A percentile compares a stretch with the other conserved stretches of the same genome.
Conservation (phyloP, 768 basidiomycete species). For the Trametes sanguinea region DNA sequence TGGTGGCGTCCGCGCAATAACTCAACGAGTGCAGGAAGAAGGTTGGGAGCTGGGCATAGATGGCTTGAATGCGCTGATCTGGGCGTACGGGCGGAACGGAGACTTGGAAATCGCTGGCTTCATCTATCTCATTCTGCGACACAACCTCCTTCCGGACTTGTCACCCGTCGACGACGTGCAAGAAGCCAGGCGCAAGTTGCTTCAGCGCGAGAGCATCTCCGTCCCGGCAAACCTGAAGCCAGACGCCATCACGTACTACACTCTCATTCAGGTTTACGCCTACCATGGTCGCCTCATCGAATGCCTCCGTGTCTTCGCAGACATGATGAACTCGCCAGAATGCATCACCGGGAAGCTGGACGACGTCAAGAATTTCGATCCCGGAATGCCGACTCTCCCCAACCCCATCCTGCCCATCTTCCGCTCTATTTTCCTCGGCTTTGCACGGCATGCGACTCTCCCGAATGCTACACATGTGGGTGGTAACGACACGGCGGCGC, state of each 20-base stretch:
- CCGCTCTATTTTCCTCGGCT: constrained; percentile 76
- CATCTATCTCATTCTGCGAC: constrained; percentile 66
- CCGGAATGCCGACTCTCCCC: constrained; percentile 41
- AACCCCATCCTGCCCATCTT: constrained; percentile 51
- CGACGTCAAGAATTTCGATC: constrained; percentile 32
- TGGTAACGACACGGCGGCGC: not conserved
- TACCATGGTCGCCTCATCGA: constrained; percentile 67
- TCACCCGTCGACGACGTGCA: constrained; percentile 23
- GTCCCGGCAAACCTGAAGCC: constrained; percentile 49
- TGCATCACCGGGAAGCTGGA: constrained; percentile 14
- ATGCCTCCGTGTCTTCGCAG: constrained; percentile 59
- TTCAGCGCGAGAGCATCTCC: constrained; percentile 46
- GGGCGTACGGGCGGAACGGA: constrained; percentile 60
- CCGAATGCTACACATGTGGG: not conserved
- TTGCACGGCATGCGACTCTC: constrained; percentile 52
- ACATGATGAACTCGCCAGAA: constrained; percentile 59
- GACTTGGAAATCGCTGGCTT: constrained; percentile 56
- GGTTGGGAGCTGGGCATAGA: constrained; percentile 58
- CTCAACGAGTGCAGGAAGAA: constrained; percentile 54
- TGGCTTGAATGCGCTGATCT: constrained; percentile 69
- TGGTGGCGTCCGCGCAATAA: constrained; percentile 53
- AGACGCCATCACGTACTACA: constrained; percentile 66
- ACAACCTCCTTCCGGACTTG: constrained; percentile 46
- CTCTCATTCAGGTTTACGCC: constrained; percentile 67
- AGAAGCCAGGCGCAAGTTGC: constrained; percentile 41